Evolutionary conservation across 345 rosid species (phyloP).

Genomic region (sweet orange (Citrus sinensis)): DNA sequence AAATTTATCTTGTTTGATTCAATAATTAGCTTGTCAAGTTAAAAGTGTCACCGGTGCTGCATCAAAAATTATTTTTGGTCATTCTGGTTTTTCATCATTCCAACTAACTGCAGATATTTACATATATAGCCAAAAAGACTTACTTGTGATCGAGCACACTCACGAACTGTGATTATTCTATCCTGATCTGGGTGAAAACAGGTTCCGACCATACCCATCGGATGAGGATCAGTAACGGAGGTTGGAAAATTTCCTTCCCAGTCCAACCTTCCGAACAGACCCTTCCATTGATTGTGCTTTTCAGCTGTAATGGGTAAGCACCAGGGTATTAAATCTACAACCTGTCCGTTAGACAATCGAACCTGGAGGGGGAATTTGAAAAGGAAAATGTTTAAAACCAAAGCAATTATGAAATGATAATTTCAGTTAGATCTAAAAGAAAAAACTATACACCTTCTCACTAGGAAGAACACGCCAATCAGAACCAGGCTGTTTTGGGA

Average conservation of each 20-base stretch:
- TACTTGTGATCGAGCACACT: slow-evolving; percentile 91
- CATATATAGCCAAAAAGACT: background rate
- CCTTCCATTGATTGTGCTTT: slow-evolving; percentile 76
- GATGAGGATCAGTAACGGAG: slow-evolving; percentile 83
- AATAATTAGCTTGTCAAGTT: background rate
- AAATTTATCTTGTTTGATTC: background rate
- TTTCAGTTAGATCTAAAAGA: no score
- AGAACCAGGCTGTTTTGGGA: no score
- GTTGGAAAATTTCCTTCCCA: slow-evolving; percentile 97
- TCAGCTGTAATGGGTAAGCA: no score
- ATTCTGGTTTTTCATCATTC: background rate
- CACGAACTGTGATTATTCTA: slow-evolving; percentile 78
- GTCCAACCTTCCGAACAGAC: slow-evolving; percentile 81
- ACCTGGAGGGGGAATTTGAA: no score
- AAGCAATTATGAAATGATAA: no score
- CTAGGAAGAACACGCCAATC: no score
- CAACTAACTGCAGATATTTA: background rate
- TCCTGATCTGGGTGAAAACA: slow-evolving; percentile 95
- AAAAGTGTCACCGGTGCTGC: background rate
- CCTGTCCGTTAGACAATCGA: no score
- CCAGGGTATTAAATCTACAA: no score
- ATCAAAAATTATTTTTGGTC: no score
- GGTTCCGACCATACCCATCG: slow-evolving; percentile 96
- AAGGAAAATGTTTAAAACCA: no score
- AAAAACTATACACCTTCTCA: no score